Percentiles rank a stretch among this genome's conserved stretches.
phyloP scores from a whole-genome alignment of 73 alveolate genomes.

The Urostyla sp. region DNA sequence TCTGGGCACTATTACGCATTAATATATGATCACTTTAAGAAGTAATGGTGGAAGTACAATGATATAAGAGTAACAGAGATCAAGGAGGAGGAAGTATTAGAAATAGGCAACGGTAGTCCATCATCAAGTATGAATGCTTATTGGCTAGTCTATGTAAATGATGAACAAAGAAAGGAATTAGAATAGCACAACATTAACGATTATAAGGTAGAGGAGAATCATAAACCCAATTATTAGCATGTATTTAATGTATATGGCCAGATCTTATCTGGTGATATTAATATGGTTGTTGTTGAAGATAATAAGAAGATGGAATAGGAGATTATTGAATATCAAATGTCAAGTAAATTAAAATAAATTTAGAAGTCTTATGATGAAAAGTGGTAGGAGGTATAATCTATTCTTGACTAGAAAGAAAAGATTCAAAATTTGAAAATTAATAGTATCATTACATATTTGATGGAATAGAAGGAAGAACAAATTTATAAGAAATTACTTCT shows the following conservation, averaged over 20 bases:
- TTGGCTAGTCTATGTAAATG: constrained; percentile 77
- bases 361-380: constrained; percentile 27
- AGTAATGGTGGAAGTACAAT: constrained; percentile 77
- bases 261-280: constrained; percentile 9
- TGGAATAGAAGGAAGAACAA: constrained; percentile 7
- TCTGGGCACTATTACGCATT: constrained; percentile 88
- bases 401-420: background rate
- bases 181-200: background rate
- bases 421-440: background rate
- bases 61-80: constrained; percentile 78
- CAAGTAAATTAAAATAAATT: constrained; percentile 1
- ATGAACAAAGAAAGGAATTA: background rate
- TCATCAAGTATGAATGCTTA: constrained; percentile 77
- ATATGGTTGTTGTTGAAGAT: constrained; percentile 6
- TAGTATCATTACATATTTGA: background rate
- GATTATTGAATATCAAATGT: background rate
- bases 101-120: constrained; percentile 81
- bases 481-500: constrained; percentile 25
- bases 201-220: background rate
- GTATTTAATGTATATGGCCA: background rate
- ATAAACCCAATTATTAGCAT: background rate
- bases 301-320: constrained; percentile 1
- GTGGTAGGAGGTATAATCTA: background rate
- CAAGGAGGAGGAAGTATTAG: constrained; percentile 65
- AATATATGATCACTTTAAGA: constrained; percentile 64